Conservation (phyloP, 2,329 filamentous ascomycete genomes). For the Diaporthe destruens region DNA sequence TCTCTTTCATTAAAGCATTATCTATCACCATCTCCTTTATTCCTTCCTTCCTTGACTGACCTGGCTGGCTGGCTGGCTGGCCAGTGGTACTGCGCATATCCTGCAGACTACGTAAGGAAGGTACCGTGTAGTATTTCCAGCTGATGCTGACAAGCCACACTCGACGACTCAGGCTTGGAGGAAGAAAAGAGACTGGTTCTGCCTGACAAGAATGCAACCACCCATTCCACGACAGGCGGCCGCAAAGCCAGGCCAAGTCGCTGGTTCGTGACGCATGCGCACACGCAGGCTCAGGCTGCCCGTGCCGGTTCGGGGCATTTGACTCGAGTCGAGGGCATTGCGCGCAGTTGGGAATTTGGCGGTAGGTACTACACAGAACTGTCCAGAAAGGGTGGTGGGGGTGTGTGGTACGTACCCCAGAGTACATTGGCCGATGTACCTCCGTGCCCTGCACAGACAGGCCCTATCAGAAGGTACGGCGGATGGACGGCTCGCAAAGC, state of each 20-base stretch:
- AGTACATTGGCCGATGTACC: not conserved
- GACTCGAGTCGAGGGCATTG: constrained; percentile 18
- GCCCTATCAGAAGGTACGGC: constrained; percentile 21
- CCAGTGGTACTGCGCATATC: not conserved
- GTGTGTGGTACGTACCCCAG: not conserved
- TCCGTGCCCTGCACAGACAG: constrained; percentile 2
- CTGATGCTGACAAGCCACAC: constrained; percentile 22
- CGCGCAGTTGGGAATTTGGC: not conserved
- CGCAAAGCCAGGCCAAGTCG: constrained; percentile 30
- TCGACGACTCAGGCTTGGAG: constrained; percentile 16
- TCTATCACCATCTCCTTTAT: not conserved
- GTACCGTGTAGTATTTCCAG: not conserved
- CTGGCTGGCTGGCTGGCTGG: not conserved
- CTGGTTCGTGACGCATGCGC: constrained; percentile 20
- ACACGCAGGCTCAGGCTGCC: not conserved
- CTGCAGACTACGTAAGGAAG: not conserved
- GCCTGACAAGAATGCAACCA: not conserved
- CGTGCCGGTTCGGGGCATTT: constrained; percentile 8
- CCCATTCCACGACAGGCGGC: constrained; percentile 5
- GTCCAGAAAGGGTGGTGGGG: not conserved
- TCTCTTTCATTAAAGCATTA: not conserved
- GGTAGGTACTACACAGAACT: too few relatives aligned
- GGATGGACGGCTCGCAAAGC: constrained; percentile 29
- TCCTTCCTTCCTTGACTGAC: not conserved
- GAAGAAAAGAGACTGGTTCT: not conserved